Percentiles rank a stretch among this genome's conserved stretches.
phyloP scores from a whole-genome alignment of 257 asterid genomes.

The Solanum medicagineum region DNA sequence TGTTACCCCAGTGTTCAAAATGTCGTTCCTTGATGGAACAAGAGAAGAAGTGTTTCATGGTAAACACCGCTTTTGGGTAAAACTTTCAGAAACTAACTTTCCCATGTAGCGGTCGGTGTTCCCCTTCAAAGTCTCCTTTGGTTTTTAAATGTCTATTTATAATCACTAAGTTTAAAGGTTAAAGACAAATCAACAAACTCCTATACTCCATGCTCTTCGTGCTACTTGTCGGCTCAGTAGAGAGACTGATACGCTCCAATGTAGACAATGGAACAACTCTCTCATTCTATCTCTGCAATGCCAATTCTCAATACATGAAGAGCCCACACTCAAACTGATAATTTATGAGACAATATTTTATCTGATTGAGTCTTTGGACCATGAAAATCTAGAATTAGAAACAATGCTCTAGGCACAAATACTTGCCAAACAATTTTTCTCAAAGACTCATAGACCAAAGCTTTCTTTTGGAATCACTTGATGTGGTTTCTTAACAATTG shows the following conservation, averaged over 20 bases:
- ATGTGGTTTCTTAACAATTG: background rate
- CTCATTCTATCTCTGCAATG: background rate
- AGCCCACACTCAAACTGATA: background rate
- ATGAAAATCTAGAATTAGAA: background rate
- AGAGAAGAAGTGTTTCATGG: background rate
- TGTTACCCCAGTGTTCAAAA: background rate
- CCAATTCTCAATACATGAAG: background rate
- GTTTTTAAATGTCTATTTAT: background rate
- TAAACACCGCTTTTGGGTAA: background rate
- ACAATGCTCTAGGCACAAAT: background rate
- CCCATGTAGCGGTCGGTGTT: background rate
- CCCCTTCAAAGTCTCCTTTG: background rate
- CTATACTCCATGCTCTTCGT: background rate
- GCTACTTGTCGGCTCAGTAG: background rate
- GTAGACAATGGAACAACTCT: background rate
- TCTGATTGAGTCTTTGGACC: background rate
- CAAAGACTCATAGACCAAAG: background rate
- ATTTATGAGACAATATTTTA: background rate
- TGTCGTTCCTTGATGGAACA: background rate
- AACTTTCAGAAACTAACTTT: background rate
- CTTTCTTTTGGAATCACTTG: background rate
- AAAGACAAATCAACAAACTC: background rate
- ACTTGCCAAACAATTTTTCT: background rate
- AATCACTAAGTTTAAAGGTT: background rate
- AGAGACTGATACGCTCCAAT: background rate